Evolutionary conservation across 306 rosid species (phyloP), one percentile per base, ranked within the genome.

Genomic region (Trifolium subterraneum): DNA sequence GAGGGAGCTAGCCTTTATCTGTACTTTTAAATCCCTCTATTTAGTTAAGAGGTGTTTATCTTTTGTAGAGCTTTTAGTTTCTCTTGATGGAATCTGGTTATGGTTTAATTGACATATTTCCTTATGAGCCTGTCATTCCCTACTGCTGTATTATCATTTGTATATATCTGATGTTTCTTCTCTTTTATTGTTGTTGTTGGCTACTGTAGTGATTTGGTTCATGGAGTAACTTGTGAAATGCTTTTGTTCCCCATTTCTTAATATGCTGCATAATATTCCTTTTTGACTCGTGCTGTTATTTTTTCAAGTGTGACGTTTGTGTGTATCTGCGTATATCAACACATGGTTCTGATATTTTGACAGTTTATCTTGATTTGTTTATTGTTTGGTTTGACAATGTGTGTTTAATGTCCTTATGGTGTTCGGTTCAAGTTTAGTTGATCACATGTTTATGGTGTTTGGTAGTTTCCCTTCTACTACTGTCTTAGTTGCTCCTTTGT

Each of bases 21-120:
- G 89, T 88, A 86, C 67, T 56, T 86, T 64, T 83, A 68, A 81
- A 74, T 78, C 44, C 84, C 63, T 84, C 80, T 77, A 80, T 77
- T 80, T 86, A 86, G 96, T 76, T 69, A 86, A 84, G 79, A 79
- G 78, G 65, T 70, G 74, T 71, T 83, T 33, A 81, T 87, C 77
- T 83, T 68, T 80, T 81, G 87, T 86, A 84, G 90, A 83, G 85
- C 39, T 66, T 50, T 68, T 80, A 64, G 79, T 25, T 41, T 74
- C 47, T 59, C 63, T 39, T 18, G 33, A 54, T 64, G 80, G 61
- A 64, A 48, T 65, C 23, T 58, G 50, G 48, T 71, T 50, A 75
- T 10, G 63, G 35, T 29, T 74, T 80, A 79, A 75, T 70, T 52
- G 75, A 75, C 77, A 65, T 79, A 75, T 74, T 70, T 70, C 20